Base-by-base conservation (phyloP, 164 flowering plant genomes). In the Berberis vulgaris region DNA sequence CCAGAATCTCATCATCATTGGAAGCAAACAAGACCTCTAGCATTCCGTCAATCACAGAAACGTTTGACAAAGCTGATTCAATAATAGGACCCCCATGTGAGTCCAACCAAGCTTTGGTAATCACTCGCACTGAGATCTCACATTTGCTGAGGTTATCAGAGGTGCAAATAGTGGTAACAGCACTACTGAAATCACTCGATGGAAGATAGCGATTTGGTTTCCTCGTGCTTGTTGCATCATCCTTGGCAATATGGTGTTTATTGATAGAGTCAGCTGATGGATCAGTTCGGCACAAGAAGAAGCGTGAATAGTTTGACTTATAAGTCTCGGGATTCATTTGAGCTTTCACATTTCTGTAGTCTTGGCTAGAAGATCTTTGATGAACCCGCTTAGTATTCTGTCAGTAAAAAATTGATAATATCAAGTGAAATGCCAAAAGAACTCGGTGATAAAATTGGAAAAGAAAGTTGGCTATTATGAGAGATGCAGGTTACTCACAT, bases 21-120 rank as follows among this genome's bases (percentile, higher is more conserved):
- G 91, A 86, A 47, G 77, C 76, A 66, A 69, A 77, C 60, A 86
- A 65, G 45, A 86, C 78, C 71, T 85, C 89, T 2, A 88, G 73
- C 60, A 86, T 74, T 13, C 85, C 95, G 66, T 83, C 82, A 39
- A 88, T 76, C 2, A 84, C 77, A 1, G 82, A 61, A 42, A 79
- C 70, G 63, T 80, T 76, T 12, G 80, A 78, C 47, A 88, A 56
- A 12, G 68, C 69, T 54, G 66, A 65, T 73, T 84, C 82, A 43
- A 73, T 52, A 12, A 50, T 42, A 4, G 66, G 58, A 71, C 78
- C 79, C 43, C 81, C 81, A 13, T 78, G 75, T 9, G 84, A 76
- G 49, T 76, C 77, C 66, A 83, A 59, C 91, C 95, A 85, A 49
- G 81, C 71, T 72, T 76, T 79, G 12, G 80, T 55, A 38, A 83